Base-by-base conservation (phyloP, 176 grass and related monocot species). In the Avena atlantica region DNA sequence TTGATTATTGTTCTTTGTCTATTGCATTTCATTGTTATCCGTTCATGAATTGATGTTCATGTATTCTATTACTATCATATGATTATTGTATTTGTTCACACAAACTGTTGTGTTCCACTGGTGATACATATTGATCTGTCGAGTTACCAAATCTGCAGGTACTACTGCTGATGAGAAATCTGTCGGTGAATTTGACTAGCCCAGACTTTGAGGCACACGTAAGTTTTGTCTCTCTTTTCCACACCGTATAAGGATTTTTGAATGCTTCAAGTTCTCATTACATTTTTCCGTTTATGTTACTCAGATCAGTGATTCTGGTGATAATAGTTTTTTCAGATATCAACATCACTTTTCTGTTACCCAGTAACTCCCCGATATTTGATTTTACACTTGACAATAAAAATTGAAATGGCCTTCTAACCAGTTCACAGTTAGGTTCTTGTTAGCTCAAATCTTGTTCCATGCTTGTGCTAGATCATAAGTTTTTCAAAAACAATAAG, bases 161-260 rank as follows among this genome's bases (percentile, higher is more conserved):
- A 59, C 48, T 97, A 31, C 61, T 99, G 34, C 89, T 99, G 31
- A 99, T 99, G 97, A 89, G 80, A 84, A 99, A 99, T 85, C 79
- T 99, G 79, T 91, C 97, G 1, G 77, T 88, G 64, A 99, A 99
- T 82, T 88, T 99, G 72, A 94, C 83, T 27, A 97, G 86, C 82
- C 94, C 97, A 44, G 87, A 93, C 37, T 97, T 99, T 73, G 92
- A 97, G 74, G 49, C 90, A 66, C 92, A 99, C 88, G 97, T 99
- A 94, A 89, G 92, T 71, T 83, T 34, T 80, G 16, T 74, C 66
- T 77, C 13, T 74, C 25, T 12, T 77, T 80, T 58, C 44, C 19
- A 8, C 20, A 44, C 49, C 61, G 51, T 91, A 21, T 75, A 44
- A 10, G 75, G 37, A 66, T 67, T 40, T 85, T 67, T 14, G 15